Percentiles rank a stretch among this genome's conserved stretches.
These are phyloP conservation scores for Candida neerlandica DNA, from an alignment of 1,139 yeast genomes.

Conservation along the genomic window DNA sequence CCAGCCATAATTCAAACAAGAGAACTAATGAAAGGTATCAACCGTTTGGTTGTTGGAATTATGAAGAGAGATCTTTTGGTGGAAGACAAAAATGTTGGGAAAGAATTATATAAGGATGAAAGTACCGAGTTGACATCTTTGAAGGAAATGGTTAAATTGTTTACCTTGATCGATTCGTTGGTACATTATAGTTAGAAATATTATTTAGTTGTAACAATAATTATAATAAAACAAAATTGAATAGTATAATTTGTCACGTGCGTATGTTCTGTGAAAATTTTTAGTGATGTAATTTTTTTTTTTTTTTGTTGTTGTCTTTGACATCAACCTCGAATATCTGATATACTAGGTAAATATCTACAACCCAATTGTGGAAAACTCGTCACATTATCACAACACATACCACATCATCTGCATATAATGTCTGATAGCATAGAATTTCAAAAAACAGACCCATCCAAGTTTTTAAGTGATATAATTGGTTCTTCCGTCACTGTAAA, in stretches of 20 bases:
- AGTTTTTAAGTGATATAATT: conserved; percentile 75
- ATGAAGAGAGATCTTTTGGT: conserved; percentile 65
- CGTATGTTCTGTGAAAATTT: background rate
- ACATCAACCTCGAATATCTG: too few species aligned
- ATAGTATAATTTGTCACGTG: background rate
- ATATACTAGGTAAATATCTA: too few species aligned
- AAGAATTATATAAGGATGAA: conserved; percentile 22
- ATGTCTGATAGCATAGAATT: conserved; percentile 14
- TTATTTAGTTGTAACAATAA: background rate
- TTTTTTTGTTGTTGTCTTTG: too few species aligned
- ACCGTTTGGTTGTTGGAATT: conserved; percentile 62
- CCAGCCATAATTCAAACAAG: conserved; percentile 60
- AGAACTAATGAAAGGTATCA: conserved; percentile 54
- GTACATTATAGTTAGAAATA: conserved; percentile 25
- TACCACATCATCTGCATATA: background rate
- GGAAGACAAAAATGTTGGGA: conserved; percentile 27
- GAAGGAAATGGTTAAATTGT: conserved; percentile 54
- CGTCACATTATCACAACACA: background rate
- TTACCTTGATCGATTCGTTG: conserved; percentile 59
- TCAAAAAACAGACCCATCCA: conserved; percentile 61
- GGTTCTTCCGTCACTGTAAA: conserved; percentile 83
- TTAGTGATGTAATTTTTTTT: background rate
- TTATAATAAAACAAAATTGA: too few species aligned
- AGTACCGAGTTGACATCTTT: conserved; percentile 33
- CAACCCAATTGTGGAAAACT: too few species aligned